Percentiles rank a stretch among this genome's conserved stretches.
Evolutionary conservation across 2,329 filamentous ascomycete genomes (phyloP).

Genomic region (Botrytis aclada): DNA sequence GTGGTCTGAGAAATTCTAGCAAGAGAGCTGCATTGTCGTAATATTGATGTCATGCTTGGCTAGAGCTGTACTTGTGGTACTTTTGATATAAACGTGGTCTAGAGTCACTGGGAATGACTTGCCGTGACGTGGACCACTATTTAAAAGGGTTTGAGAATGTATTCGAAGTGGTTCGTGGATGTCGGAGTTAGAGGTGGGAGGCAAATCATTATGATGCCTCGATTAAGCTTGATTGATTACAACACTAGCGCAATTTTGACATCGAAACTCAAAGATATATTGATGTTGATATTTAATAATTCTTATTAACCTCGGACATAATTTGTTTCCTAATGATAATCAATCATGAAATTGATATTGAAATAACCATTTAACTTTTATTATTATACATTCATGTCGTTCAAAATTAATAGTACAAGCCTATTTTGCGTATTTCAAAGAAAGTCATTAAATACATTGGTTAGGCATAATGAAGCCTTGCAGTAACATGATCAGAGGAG

Average conservation of each 20-base stretch:
- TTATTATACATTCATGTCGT: background rate
- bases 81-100: constrained; percentile 17
- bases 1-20: constrained; percentile 59
- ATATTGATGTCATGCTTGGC: constrained; percentile 61
- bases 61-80: constrained; percentile 24
- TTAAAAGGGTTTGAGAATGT: constrained; percentile 22
- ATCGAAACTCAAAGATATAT: constrained; percentile 4
- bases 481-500: constrained; percentile 2
- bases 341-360: background rate
- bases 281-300: background rate
- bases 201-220: constrained; percentile 20
- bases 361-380: background rate
- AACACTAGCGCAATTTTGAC: constrained; percentile 15
- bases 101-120: constrained; percentile 26
- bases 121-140: constrained; percentile 26
- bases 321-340: background rate
- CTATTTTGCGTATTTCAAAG: background rate
- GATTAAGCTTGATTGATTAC: constrained; percentile 17
- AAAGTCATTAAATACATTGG: constrained; percentile 11
- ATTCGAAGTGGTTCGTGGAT: constrained; percentile 12
- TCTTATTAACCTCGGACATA: background rate
- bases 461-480: background rate
- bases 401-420: background rate
- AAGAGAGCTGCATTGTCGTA: constrained; percentile 64
- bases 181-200: constrained; percentile 16